Conservation (phyloP, 2,329 filamentous ascomycete genomes). For the Capronia epimyces region DNA sequence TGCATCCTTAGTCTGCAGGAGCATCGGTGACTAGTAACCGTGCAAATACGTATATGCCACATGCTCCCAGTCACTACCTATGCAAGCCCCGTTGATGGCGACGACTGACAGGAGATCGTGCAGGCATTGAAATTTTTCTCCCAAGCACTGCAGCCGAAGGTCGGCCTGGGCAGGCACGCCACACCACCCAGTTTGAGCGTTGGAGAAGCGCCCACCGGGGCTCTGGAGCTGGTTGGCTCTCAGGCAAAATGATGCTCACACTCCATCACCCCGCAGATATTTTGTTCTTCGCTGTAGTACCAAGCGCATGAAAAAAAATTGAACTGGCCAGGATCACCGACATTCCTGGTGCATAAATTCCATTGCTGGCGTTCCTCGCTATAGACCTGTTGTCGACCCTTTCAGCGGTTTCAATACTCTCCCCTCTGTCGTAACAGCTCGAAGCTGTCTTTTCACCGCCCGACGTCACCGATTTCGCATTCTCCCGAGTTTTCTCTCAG, state of each 20-base stretch:
- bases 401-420: not conserved
- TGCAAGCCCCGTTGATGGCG: too few species aligned
- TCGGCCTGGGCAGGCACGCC: slow-evolving; percentile 9
- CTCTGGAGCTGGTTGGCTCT: not conserved
- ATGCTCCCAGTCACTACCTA: too few species aligned
- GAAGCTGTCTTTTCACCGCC: not conserved
- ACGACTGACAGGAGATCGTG: not conserved
- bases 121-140: slow-evolving; percentile 8
- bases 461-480: slow-evolving; percentile 2
- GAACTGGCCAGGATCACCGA: slow-evolving; percentile 6
- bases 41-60: too few species aligned
- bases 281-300: slow-evolving; percentile 10
- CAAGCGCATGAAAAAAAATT: slow-evolving; percentile 23
- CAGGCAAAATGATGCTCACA: not conserved
- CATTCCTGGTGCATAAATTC: slow-evolving; percentile 3
- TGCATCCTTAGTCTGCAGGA: not conserved
- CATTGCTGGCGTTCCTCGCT: not conserved
- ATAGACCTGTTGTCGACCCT: slow-evolving; percentile 1
- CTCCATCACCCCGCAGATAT: slow-evolving; percentile 20
- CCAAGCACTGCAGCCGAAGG: slow-evolving; percentile 7
- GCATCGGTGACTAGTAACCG: too few species aligned
- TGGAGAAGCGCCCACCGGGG: slow-evolving; percentile 8
- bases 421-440: slow-evolving; percentile 1
- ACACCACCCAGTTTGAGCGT: not conserved
- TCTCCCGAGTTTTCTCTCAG: slow-evolving; percentile 10